Conservation (phyloP, 2,329 filamentous ascomycete species). For the Epichloe elymi region DNA sequence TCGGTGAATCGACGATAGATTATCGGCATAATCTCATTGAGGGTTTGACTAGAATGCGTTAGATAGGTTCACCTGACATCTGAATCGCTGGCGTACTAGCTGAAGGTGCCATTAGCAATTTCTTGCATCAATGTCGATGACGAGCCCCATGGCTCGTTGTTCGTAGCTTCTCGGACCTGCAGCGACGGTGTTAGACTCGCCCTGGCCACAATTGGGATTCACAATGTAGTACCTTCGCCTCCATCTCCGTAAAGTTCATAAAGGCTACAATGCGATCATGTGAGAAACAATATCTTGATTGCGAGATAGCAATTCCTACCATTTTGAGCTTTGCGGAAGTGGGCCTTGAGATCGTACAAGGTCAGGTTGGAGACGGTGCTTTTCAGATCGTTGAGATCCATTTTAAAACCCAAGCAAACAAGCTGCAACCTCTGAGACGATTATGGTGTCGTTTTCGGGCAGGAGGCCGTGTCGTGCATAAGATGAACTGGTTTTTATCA, state of each 20-base stretch:
- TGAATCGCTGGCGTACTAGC: constrained; percentile 57
- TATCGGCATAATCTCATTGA: constrained; percentile 99
- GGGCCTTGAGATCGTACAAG: constrained; percentile 89
- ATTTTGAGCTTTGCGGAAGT: constrained; percentile 93
- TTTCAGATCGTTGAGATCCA: constrained; percentile 79
- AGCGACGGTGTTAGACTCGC: constrained; percentile 5
- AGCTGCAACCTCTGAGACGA: background rate
- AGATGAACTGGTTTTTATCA: background rate
- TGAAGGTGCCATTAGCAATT: constrained; percentile 94
- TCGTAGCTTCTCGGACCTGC: constrained; percentile 91
- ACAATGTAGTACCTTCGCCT: constrained; percentile 42
- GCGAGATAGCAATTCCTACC: constrained; percentile 36
- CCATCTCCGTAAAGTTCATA: constrained; percentile 97
- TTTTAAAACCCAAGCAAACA: constrained; percentile 26
- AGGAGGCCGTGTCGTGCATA: background rate
- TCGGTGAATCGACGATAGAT: constrained; percentile 99
- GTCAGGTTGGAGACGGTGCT: constrained; percentile 84
- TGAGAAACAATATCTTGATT: background rate
- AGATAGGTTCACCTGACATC: background rate
- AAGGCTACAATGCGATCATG: constrained; percentile 50
- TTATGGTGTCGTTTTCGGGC: background rate
- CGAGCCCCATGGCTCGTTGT: constrained; percentile 95
- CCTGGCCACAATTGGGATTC: constrained; percentile 1
- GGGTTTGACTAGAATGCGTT: constrained; percentile 56
- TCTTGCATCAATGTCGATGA: constrained; percentile 85